Evolutionary conservation across 1,284 basidiomycete genomes (phyloP).

Genomic region (Trametes versicolor): DNA sequence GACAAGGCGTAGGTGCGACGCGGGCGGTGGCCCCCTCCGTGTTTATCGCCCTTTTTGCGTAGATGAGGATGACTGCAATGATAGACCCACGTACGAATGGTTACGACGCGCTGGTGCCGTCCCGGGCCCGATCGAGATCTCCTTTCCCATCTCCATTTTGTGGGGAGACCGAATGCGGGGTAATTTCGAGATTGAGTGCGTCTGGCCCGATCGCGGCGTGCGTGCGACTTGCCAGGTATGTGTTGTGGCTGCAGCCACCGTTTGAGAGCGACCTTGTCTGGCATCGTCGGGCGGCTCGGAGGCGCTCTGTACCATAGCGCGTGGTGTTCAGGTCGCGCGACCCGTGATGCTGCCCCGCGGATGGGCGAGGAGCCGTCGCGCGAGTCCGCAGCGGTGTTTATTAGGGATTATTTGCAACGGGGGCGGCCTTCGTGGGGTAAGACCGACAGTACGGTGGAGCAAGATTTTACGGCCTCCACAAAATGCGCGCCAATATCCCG

Average conservation of each 20-base stretch:
- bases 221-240: background rate
- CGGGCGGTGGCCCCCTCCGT: background rate
- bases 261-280: conserved; percentile 7
- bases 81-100: conserved; percentile 10
- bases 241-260: conserved; percentile 4
- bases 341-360: background rate
- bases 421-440: too few species aligned
- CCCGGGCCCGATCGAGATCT: conserved; percentile 7
- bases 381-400: conserved; percentile 9
- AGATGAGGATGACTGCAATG: background rate
- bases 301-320: conserved; percentile 8
- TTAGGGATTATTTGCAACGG: too few species aligned
- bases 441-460: too few species aligned
- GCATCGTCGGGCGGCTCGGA: background rate
- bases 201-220: conserved; percentile 3
- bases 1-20: conserved; percentile 14
- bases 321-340: background rate
- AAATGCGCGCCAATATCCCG: too few species aligned
- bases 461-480: too few species aligned
- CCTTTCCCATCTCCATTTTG: background rate
- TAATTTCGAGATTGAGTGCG: conserved; percentile 7
- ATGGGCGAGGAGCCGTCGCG: conserved; percentile 5
- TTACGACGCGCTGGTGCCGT: conserved; percentile 4
- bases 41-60: background rate
- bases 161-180: conserved; percentile 6